Base-by-base conservation (phyloP, 1,284 basidiomycete genomes). In the Naganishia cerealis region DNA sequence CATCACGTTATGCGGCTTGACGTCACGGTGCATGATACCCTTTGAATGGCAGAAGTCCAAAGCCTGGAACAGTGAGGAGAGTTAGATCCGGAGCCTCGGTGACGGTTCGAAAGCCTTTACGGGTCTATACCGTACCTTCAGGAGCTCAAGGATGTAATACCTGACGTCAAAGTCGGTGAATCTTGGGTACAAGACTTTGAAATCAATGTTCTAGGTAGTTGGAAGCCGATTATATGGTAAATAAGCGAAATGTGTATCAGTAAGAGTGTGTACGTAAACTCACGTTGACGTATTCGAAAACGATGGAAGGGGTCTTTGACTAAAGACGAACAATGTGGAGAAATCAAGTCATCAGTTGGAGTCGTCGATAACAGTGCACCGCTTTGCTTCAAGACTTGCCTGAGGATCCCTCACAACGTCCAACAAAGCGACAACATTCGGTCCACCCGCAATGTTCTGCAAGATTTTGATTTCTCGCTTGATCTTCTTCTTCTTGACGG, bases 401-500 rank as follows among this genome's bases (percentile, higher is more conserved):
- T 85, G 83, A 58, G 81, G 82, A 75, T 98, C 95, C 72, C 96
- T 88, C 69, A 99, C 96, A 72, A 98, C 94, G 77, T 99, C 95
- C 71, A 98, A 84, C 58, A 99, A 85, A 8, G 86, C 76, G 84
- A 94, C 79, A 86, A 89, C 83, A 89, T 99, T 79, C 12, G 94
- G 94, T 24, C 96, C 96, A 36, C 95, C 94, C 0, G 94, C 92
- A 26, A 98, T 85, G 81, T 98, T 98, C 81, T 96, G 94, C 46
- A 99, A 82, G 75, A 99, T 97, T 85, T 99, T 98, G 82, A 99
- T 97, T 83, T 99, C 95, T 71, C 95, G 87, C 85, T 98, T 98
- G 82, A 99, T 98, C 85, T 99, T 99, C 87, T 98, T 98, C 87
- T 98, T 98, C 86, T 99, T 98, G 59, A 99, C 95, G 0, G 96